Conservation (phyloP, 176 grass and related monocot species). For the Oryza longistaminata region DNA sequence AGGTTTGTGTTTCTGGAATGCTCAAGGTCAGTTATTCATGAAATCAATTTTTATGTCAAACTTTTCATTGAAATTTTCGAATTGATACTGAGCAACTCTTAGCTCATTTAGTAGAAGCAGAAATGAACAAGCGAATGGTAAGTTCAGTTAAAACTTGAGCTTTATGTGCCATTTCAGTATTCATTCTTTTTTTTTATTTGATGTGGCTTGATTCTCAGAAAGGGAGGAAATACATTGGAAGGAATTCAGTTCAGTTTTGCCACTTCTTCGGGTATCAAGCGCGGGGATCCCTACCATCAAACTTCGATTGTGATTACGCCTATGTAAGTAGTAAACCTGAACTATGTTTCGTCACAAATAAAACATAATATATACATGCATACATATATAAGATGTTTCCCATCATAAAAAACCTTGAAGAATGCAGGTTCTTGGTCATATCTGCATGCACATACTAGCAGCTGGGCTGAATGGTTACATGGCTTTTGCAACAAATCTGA, state of each 20-base stretch:
- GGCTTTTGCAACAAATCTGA: conserved; percentile 72
- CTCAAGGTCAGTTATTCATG: not conserved
- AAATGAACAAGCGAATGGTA: conserved; percentile 67
- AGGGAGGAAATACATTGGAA: conserved; percentile 61
- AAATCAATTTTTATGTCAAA: conserved; percentile 1
- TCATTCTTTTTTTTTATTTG: not conserved
- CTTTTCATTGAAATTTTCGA: conserved; percentile 12
- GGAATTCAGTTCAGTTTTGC: conserved; percentile 67
- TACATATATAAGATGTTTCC: no score
- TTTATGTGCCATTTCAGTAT: not conserved
- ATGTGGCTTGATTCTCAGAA: conserved; percentile 43
- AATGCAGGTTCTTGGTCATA: conserved; percentile 58
- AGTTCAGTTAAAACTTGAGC: conserved; percentile 11
- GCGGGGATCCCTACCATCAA: conserved; percentile 64
- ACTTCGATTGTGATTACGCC: conserved; percentile 72
- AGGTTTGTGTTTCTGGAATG: conserved; percentile 38
- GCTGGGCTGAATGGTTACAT: conserved; percentile 66
- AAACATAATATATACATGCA: not conserved
- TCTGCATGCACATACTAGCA: conserved; percentile 54
- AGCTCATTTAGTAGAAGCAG: conserved; percentile 63
- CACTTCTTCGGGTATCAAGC: conserved; percentile 80
- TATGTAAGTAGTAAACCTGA: conserved; percentile 43
- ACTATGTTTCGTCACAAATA: not conserved
- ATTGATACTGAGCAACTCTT: conserved; percentile 76
- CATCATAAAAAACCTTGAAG: conserved; percentile 24